phyloP scores from a whole-genome alignment of 2,329 filamentous ascomycete species.

The Trichoderma koningii region DNA sequence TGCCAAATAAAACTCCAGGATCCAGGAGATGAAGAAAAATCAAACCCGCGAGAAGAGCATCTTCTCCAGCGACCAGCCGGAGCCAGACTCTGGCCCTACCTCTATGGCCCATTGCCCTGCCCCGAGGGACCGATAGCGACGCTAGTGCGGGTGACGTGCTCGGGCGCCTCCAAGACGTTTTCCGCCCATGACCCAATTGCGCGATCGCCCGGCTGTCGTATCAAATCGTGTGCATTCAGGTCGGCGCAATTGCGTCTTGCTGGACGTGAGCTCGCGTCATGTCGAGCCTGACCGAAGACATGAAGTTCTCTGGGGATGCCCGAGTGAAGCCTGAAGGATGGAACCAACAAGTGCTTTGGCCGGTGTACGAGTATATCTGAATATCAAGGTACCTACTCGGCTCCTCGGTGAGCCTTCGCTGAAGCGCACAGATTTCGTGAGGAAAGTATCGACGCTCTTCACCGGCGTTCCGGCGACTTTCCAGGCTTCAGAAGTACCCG shows the following conservation, averaged over 20 bases:
- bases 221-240: neutral
- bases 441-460: no score
- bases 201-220: slow-evolving; percentile 25
- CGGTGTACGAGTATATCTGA: neutral
- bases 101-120: slow-evolving; percentile 10
- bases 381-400: neutral
- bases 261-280: slow-evolving; percentile 4
- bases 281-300: neutral
- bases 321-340: no score
- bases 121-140: slow-evolving; percentile 26
- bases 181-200: slow-evolving; percentile 22
- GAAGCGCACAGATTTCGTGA: no score
- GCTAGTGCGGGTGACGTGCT: slow-evolving; percentile 30
- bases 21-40: neutral
- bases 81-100: slow-evolving; percentile 1
- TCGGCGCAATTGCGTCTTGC: slow-evolving; percentile 14
- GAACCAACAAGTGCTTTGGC: neutral
- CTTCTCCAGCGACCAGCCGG: slow-evolving; percentile 19
- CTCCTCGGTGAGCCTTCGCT: neutral
- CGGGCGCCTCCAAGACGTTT: slow-evolving; percentile 27
- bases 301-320: neutral
- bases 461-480: neutral
- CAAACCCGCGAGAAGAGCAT: neutral
- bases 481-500: neutral
- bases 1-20: neutral